Percentiles rank a stretch among this genome's conserved stretches.
phyloP scores from a whole-genome alignment of 1,284 basidiomycete species.

The Cutaneotrichosporon cutaneum region DNA sequence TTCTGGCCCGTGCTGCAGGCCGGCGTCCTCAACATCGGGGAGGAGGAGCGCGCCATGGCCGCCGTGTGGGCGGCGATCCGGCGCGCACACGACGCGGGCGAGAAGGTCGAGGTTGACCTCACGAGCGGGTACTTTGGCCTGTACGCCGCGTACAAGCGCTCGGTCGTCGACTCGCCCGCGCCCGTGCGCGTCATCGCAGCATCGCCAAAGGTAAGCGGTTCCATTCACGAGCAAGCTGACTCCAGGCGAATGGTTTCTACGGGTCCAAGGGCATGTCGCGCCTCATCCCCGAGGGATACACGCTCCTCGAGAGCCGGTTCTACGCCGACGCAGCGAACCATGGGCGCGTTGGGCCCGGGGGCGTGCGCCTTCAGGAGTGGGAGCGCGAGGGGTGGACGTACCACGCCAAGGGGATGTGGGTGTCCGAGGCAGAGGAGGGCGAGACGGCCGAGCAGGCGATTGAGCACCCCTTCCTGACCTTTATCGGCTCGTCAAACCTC shows the following conservation, averaged over 20 bases:
- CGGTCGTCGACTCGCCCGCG: slow-evolving; percentile 62
- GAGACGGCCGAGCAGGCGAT: neutral
- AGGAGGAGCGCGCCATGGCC: slow-evolving; percentile 70
- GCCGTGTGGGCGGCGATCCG: slow-evolving; percentile 45
- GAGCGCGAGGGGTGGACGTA: slow-evolving; percentile 92
- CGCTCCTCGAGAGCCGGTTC: slow-evolving; percentile 78
- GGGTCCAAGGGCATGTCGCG: slow-evolving; percentile 84
- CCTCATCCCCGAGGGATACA: slow-evolving; percentile 93
- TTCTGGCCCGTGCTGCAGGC: slow-evolving; percentile 81
- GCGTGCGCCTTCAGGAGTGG: slow-evolving; percentile 82
- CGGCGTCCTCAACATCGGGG: slow-evolving; percentile 74
- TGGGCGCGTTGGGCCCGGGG: slow-evolving; percentile 57
- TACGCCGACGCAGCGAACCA: slow-evolving; percentile 65
- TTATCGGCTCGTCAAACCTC: slow-evolving; percentile 95
- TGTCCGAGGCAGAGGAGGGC: slow-evolving; percentile 4
- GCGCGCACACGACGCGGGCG: slow-evolving; percentile 12
- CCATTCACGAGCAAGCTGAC: neutral
- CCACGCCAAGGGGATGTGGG: slow-evolving; percentile 78
- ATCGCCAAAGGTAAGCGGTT: slow-evolving; percentile 58
- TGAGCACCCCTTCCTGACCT: slow-evolving; percentile 66
- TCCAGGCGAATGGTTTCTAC: slow-evolving; percentile 91
- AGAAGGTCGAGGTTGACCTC: slow-evolving; percentile 57
- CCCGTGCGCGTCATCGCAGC: slow-evolving; percentile 78
- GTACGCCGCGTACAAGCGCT: slow-evolving; percentile 74
- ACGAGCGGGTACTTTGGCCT: slow-evolving; percentile 96